phyloP scores from a whole-genome alignment of 1,284 basidiomycete genomes.

The Coriolopsis trogii region DNA sequence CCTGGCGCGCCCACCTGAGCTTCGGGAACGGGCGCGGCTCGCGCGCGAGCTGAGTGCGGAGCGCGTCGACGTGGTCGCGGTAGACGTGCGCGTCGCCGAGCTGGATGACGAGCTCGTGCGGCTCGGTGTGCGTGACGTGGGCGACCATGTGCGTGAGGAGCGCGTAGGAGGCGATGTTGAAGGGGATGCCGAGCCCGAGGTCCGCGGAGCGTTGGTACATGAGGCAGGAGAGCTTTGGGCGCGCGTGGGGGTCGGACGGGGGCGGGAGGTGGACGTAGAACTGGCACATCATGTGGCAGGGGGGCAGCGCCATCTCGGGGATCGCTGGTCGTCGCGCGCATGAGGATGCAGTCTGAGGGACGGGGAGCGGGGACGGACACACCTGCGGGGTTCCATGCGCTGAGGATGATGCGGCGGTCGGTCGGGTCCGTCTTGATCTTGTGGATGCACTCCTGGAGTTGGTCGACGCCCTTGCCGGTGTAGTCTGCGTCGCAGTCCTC shows the following conservation, averaged over 20 bases:
- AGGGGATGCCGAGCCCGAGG: constrained; percentile 94
- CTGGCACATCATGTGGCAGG: constrained; percentile 98
- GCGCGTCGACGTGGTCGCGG: constrained; percentile 87
- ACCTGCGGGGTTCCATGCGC: constrained; percentile 98
- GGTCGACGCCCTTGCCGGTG: constrained; percentile 90
- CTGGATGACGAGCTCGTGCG: constrained; percentile 90
- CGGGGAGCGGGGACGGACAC: constrained; percentile 26
- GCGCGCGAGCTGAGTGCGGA: constrained; percentile 81
- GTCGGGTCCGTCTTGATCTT: constrained; percentile 96
- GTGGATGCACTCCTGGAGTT: constrained; percentile 84
- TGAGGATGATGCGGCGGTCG: constrained; percentile 94
- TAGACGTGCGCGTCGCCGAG: constrained; percentile 98
- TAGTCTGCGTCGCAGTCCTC: constrained; percentile 84
- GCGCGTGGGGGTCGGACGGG: constrained; percentile 46
- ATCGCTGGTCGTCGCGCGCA: constrained; percentile 72
- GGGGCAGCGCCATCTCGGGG: constrained; percentile 92
- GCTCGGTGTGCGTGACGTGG: constrained; percentile 82
- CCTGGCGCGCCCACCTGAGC: constrained; percentile 68
- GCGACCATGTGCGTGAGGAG: constrained; percentile 97
- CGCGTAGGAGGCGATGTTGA: constrained; percentile 99
- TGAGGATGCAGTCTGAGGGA: not conserved
- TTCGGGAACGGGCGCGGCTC: constrained; percentile 86
- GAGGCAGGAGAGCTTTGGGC: constrained; percentile 86
- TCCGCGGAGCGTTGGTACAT: constrained; percentile 99
- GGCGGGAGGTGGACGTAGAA: constrained; percentile 93